Conservation (phyloP, 176 grass and related monocot species). For the Ensete glaucum region DNA sequence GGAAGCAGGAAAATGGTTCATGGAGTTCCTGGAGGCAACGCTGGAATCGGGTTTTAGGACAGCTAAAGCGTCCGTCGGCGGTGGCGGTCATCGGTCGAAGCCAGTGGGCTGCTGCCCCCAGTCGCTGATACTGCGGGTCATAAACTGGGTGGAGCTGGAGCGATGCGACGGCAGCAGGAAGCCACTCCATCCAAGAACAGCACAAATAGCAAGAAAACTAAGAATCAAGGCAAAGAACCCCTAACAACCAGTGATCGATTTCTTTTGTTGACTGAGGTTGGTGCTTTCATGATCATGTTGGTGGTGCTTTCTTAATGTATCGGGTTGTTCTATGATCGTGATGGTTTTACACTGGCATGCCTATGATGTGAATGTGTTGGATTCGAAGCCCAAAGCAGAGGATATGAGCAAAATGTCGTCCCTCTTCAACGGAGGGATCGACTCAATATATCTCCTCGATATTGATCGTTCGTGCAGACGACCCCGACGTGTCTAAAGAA, state of each 20-base stretch:
- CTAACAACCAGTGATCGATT: neutral
- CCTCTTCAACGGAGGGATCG: too few relatives aligned
- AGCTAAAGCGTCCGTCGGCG: constrained; percentile 22
- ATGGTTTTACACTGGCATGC: too few relatives aligned
- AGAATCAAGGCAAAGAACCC: constrained; percentile 94
- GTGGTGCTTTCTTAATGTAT: too few relatives aligned
- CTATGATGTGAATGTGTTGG: too few relatives aligned
- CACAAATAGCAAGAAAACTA: constrained; percentile 62
- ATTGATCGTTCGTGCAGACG: too few relatives aligned
- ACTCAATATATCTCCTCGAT: too few relatives aligned
- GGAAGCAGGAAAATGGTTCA: constrained; percentile 62
- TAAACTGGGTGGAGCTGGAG: constrained; percentile 97
- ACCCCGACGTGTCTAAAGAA: too few relatives aligned
- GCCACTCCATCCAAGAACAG: constrained; percentile 43
- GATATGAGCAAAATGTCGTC: too few relatives aligned
- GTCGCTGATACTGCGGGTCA: constrained; percentile 55
- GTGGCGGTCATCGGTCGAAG: constrained; percentile 19
- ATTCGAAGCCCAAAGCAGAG: too few relatives aligned
- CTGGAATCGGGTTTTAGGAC: constrained; percentile 67
- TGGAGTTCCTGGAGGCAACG: constrained; percentile 71
- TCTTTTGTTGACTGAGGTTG: too few relatives aligned
- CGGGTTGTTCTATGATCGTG: too few relatives aligned
- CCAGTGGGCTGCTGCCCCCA: constrained; percentile 43
- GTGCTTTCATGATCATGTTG: too few relatives aligned
- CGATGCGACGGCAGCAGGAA: constrained; percentile 38